Evolutionary conservation across 495 filamentous ascomycete species (phyloP), one percentile per base, ranked within the genome.

Genomic region (Schizothecium vesticola): DNA sequence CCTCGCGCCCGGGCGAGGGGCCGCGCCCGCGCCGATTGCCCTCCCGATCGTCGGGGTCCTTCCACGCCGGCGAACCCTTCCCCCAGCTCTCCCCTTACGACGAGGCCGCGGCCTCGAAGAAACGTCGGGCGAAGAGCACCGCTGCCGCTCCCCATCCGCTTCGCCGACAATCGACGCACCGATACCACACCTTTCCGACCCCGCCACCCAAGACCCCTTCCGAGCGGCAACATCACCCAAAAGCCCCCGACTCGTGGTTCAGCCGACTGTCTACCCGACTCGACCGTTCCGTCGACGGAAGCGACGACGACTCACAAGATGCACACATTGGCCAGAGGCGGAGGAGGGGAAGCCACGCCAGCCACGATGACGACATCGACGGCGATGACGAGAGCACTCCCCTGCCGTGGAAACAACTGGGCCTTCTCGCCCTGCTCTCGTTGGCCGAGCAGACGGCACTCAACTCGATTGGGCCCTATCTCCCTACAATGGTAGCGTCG

Each of bases 151-250:
- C 61, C 55, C 64, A 51, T 0, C 65, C 66, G 3, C 59, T 78
- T 3, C 81, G 82, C 60, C 91, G 87, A 65, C 83, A 89, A 67
- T 91, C 90, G 61, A 91, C 90, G 6, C 85, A 89, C 43, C 90
- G 92, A 75, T 99, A 97, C 79, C 93, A 97, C 73, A 98, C 95
- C 60, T 98, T 99, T 75, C 92, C 93, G 28, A 97, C 92, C 0
- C 87, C 89, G 58, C 95, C 95, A 2, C 95, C 95, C 21, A 90
- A 87, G 71, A 89, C 90, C n/a, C 89, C 80, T 10, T 75, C 70
- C 57, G 75, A 78, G 36, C 73, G 72, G 51, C 75, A 67, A 9
- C 62, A n/a, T 5, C 12, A 19, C 36, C 63, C 36, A 2, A 29
- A 28, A 51, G 16, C 43, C 25, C 24, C 57, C 33, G 25, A 67